Conservation (phyloP, 1,139 yeast species). For the Nakaseomyces uthaithaninus region DNA sequence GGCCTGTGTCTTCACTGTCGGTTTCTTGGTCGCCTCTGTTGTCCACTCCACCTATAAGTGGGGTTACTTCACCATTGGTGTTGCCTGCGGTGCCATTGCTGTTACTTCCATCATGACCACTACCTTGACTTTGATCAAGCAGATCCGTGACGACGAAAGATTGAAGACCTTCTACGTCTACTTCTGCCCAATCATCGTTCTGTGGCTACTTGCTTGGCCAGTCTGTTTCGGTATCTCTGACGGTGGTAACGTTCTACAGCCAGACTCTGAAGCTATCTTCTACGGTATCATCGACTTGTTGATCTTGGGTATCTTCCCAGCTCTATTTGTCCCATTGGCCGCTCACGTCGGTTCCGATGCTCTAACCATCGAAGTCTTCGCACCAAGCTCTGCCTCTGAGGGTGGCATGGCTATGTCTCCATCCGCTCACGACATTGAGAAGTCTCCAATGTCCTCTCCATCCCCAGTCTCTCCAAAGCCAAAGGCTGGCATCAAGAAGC, state of each 20-base stretch:
- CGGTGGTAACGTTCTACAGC: slow-evolving; percentile 58
- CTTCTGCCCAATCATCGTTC: slow-evolving; percentile 33
- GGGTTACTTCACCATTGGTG: slow-evolving; percentile 37
- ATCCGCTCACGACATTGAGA: slow-evolving; percentile 19
- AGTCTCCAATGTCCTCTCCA: slow-evolving; percentile 24
- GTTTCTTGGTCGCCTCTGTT: slow-evolving; percentile 47
- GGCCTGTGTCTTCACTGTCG: slow-evolving; percentile 45
- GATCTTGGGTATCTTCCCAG: slow-evolving; percentile 34
- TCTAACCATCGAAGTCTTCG: slow-evolving; percentile 4
- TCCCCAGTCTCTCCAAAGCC: slow-evolving; percentile 9
- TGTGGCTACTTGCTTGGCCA: slow-evolving; percentile 46
- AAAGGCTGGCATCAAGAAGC: slow-evolving; percentile 8
- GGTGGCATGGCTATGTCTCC: slow-evolving; percentile 9
- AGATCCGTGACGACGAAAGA: slow-evolving; percentile 19
- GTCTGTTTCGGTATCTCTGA: slow-evolving; percentile 54
- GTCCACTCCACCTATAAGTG: slow-evolving; percentile 54
- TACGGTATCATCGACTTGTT: slow-evolving; percentile 52
- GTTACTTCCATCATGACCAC: slow-evolving; percentile 25
- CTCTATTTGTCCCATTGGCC: slow-evolving; percentile 21
- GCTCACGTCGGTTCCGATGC: slow-evolving; percentile 21
- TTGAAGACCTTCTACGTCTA: slow-evolving; percentile 17
- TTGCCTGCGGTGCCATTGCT: slow-evolving; percentile 26
- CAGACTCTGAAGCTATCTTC: slow-evolving; percentile 56
- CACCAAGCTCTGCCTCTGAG: slow-evolving; percentile 12
- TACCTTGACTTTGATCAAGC: slow-evolving; percentile 21